These are phyloP conservation scores for Colletotrichum gigasporum DNA, from an alignment of 2,329 filamentous ascomycete genomes.

Conservation along the genomic window DNA sequence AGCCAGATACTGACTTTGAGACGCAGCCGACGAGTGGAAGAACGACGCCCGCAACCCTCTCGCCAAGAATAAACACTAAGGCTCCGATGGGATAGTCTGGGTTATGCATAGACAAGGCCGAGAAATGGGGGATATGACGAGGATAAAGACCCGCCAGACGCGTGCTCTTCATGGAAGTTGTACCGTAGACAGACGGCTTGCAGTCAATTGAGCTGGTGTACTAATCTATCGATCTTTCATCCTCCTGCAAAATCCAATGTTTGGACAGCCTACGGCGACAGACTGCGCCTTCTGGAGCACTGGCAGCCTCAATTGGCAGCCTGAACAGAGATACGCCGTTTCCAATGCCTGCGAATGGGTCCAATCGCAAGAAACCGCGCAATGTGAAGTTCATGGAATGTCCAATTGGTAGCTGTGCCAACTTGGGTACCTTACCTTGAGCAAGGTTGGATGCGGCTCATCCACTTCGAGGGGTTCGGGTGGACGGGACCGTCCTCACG, in stretches of 20 bases:
- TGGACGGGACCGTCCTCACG: background rate
- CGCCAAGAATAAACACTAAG: slow-evolving; percentile 60
- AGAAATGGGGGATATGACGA: slow-evolving; percentile 8
- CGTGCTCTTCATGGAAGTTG: slow-evolving; percentile 19
- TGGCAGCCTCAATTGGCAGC: background rate
- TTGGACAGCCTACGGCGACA: no score
- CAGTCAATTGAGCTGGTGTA: slow-evolving; percentile 27
- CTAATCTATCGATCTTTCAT: slow-evolving; percentile 2
- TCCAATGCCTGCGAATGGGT: no score
- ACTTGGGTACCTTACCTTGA: no score
- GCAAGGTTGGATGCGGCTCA: no score
- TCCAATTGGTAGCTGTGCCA: no score
- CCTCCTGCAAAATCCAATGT: no score
- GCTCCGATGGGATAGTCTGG: slow-evolving; percentile 27
- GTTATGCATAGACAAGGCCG: slow-evolving; percentile 13
- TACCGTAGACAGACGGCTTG: slow-evolving; percentile 34
- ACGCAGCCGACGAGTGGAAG: slow-evolving; percentile 89
- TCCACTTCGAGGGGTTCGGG: slow-evolving; percentile 10
- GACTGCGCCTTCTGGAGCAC: background rate
- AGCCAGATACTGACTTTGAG: slow-evolving; percentile 37
- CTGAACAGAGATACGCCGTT: no score
- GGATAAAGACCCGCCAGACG: slow-evolving; percentile 16
- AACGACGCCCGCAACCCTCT: slow-evolving; percentile 93
- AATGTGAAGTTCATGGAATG: no score
- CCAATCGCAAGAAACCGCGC: no score